Evolutionary conservation across 345 rosid genomes (phyloP).

Genomic region (Isatis tinctoria): DNA sequence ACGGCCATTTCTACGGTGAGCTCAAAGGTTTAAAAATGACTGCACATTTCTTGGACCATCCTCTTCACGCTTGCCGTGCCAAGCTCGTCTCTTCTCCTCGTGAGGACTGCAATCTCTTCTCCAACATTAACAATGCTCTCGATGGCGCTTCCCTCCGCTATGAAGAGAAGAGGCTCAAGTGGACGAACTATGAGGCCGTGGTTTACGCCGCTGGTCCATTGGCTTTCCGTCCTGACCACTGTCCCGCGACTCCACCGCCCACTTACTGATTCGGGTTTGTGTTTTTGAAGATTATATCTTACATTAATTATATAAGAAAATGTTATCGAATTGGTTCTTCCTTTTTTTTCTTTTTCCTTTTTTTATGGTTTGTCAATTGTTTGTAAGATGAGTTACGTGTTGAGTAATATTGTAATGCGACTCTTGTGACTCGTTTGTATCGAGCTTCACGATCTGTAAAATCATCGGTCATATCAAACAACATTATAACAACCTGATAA

Average conservation of each 20-base stretch:
- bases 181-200: constrained; percentile 46
- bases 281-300: not conserved
- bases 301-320: not conserved
- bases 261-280: constrained; percentile 21
- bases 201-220: constrained; percentile 77
- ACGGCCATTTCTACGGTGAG: constrained; percentile 72
- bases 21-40: constrained; percentile 55
- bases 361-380: constrained; percentile 12
- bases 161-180: constrained; percentile 47
- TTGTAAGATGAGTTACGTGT: constrained; percentile 11
- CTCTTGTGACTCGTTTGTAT: not conserved
- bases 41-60: constrained; percentile 58
- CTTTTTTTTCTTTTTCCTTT: not conserved
- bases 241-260: constrained; percentile 41
- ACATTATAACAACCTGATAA: not conserved
- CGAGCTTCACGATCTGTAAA: constrained; percentile 7
- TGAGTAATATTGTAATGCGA: constrained; percentile 24
- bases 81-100: constrained; percentile 72
- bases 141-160: constrained; percentile 58
- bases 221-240: constrained; percentile 75
- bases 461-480: not conserved
- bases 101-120: constrained; percentile 55
- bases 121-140: constrained; percentile 70
- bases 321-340: not conserved
- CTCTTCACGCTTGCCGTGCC: constrained; percentile 73